These are phyloP conservation scores for Globisporangium paroecandrum DNA, from an alignment of 352 stramenopile species.

Conservation along the genomic window DNA sequence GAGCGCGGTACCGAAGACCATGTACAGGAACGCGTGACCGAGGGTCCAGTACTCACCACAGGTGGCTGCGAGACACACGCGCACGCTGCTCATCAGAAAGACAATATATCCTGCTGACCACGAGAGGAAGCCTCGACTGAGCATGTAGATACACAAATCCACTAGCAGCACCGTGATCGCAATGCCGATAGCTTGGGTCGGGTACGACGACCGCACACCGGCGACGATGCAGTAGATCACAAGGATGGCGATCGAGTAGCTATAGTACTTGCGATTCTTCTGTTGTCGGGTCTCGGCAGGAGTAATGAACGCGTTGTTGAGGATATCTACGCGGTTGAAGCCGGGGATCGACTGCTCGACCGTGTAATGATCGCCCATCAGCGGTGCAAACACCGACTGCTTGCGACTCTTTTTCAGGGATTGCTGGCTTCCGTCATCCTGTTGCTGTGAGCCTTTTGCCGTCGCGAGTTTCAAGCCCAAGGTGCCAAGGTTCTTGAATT, in stretches of 20 bases:
- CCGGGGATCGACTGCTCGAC: slow-evolving; percentile 73
- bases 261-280: slow-evolving; percentile 56
- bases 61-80: slow-evolving; percentile 65
- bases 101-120: slow-evolving; percentile 84
- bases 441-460: slow-evolving; percentile 26
- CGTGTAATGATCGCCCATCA: slow-evolving; percentile 78
- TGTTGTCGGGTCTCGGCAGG: slow-evolving; percentile 38
- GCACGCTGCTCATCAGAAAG: slow-evolving; percentile 66
- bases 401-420: slow-evolving; percentile 34
- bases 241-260: slow-evolving; percentile 40
- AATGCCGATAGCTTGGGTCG: slow-evolving; percentile 58
- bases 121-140: slow-evolving; percentile 56
- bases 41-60: slow-evolving; percentile 80
- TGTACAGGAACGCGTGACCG: slow-evolving; percentile 74
- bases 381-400: slow-evolving; percentile 66
- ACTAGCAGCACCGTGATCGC: slow-evolving; percentile 63
- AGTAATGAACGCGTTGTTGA: slow-evolving; percentile 79
- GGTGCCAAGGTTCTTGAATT: slow-evolving; percentile 81
- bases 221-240: slow-evolving; percentile 63
- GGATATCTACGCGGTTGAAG: slow-evolving; percentile 68
- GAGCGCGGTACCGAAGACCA: slow-evolving; percentile 72
- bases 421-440: slow-evolving; percentile 10
- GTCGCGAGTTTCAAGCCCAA: slow-evolving; percentile 69
- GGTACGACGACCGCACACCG: slow-evolving; percentile 47
- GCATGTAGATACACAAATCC: slow-evolving; percentile 73